A percentile compares a stretch with the other conserved stretches of the same genome.
These are phyloP conservation scores for Ophiobolus disseminans DNA, from an alignment of 2,329 filamentous ascomycete species.

Conservation along the genomic window DNA sequence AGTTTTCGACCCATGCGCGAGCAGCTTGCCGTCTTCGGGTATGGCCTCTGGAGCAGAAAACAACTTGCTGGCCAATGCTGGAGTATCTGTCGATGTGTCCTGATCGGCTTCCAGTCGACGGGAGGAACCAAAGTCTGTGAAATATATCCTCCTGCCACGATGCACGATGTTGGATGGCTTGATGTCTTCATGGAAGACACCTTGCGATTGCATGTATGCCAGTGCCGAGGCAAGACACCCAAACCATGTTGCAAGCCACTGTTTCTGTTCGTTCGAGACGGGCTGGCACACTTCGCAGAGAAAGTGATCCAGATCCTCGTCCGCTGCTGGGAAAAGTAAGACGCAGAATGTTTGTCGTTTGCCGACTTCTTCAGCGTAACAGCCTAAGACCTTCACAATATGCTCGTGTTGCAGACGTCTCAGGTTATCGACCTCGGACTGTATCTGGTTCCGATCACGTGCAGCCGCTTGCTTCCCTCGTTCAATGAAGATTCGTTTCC, in stretches of 20 bases:
- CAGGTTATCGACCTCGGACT: background rate
- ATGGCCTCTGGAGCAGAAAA: conserved; percentile 16
- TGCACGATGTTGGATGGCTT: conserved; percentile 23
- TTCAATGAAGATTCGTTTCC: background rate
- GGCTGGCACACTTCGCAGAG: background rate
- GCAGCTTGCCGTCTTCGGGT: background rate
- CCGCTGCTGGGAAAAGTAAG: background rate
- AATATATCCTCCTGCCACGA: conserved; percentile 9
- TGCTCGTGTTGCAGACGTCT: background rate
- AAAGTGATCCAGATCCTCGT: background rate
- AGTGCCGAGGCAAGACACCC: conserved; percentile 17
- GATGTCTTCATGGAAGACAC: conserved; percentile 21
- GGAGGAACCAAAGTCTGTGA: conserved; percentile 24
- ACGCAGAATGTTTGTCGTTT: background rate
- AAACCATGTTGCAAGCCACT: conserved; percentile 9
- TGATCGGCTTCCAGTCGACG: conserved; percentile 2
- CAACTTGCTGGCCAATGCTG: conserved; percentile 8
- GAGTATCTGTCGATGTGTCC: conserved; percentile 10
- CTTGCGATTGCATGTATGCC: conserved; percentile 10
- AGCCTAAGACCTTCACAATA: background rate
- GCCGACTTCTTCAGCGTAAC: background rate
- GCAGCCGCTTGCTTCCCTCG: background rate
- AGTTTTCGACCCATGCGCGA: conserved; percentile 13
- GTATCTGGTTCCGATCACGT: background rate
- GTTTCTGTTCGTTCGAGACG: background rate